Evolutionary conservation across 768 basidiomycete genomes (phyloP).

Genomic region (Tricholoma saponaceum): DNA sequence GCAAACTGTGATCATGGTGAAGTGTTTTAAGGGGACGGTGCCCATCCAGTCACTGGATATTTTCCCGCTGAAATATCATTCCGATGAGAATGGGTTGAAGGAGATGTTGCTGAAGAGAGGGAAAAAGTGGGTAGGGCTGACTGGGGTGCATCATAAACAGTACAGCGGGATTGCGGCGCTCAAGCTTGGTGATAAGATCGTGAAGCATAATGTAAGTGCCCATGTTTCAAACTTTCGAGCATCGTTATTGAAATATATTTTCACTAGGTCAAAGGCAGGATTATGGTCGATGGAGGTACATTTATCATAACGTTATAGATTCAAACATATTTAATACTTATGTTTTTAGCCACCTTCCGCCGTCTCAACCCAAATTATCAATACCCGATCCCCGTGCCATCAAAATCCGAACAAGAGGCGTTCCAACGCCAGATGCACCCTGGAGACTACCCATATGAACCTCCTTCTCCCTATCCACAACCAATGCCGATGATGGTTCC

Average conservation of each 20-base stretch:
- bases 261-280: constrained; percentile 46
- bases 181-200: constrained; percentile 27
- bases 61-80: constrained; percentile 52
- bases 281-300: constrained; percentile 58
- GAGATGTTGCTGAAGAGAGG: constrained; percentile 42
- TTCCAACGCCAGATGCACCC: background rate
- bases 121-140: constrained; percentile 50
- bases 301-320: background rate
- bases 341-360: constrained; percentile 40
- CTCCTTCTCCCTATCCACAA: background rate
- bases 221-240: background rate
- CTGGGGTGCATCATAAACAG: constrained; percentile 53
- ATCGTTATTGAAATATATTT: background rate
- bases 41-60: constrained; percentile 47
- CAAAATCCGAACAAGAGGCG: constrained; percentile 10
- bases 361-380: constrained; percentile 48
- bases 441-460: background rate
- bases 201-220: constrained; percentile 46
- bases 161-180: constrained; percentile 50
- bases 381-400: constrained; percentile 33
- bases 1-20: constrained; percentile 35
- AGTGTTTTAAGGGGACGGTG: constrained; percentile 43
- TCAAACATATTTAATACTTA: background rate
- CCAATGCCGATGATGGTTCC: background rate
- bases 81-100: constrained; percentile 37